phyloP scores from a whole-genome alignment of 1,139 yeast species.

The Chernovozyma sophiae-reginae region DNA sequence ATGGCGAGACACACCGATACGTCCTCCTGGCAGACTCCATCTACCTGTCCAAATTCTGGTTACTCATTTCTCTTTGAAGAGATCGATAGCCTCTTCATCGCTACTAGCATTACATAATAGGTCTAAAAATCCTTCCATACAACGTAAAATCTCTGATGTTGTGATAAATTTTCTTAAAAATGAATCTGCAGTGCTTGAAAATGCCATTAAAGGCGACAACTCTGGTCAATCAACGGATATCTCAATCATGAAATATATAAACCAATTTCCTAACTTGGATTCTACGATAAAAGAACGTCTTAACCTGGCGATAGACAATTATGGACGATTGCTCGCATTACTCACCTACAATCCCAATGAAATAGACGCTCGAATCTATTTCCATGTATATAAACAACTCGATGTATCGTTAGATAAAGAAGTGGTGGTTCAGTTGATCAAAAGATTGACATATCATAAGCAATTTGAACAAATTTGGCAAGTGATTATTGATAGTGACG shows the following conservation, averaged over 20 bases:
- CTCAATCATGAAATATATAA: neutral
- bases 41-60: neutral
- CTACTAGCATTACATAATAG: no score
- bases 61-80: no score
- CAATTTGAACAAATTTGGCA: conserved; percentile 31
- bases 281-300: conserved; percentile 16
- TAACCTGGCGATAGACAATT: conserved; percentile 21
- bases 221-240: neutral
- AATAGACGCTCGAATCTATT: conserved; percentile 28
- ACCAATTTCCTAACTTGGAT: conserved; percentile 8
- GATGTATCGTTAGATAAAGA: conserved; percentile 18
- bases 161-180: conserved; percentile 5
- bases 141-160: conserved; percentile 3
- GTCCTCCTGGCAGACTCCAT: neutral
- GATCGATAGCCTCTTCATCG: no score
- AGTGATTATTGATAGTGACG: conserved; percentile 19
- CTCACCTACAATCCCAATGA: conserved; percentile 31
- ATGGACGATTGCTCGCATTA: conserved; percentile 26
- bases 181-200: conserved; percentile 4
- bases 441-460: conserved; percentile 29
- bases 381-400: conserved; percentile 17
- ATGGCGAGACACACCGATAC: neutral
- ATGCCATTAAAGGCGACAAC: neutral
- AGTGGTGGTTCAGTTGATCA: conserved; percentile 19
- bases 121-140: conserved; percentile 1